Evolutionary conservation across 2,329 filamentous ascomycete genomes (phyloP).

Genomic region (Cryphonectria nitschkei): DNA sequence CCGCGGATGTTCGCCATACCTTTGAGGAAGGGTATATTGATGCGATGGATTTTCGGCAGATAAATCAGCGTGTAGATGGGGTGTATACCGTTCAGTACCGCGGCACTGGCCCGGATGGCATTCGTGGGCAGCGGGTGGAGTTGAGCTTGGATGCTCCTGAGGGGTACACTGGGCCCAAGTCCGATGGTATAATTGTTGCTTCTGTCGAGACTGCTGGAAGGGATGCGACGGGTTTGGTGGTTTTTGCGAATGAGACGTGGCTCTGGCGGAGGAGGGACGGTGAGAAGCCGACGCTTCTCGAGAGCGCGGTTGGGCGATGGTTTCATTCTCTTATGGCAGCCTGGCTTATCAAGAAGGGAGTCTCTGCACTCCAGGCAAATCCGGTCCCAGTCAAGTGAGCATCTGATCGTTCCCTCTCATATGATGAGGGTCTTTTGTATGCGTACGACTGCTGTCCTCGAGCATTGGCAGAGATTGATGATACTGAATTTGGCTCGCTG

Average conservation of each 20-base stretch:
- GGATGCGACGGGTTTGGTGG: neutral
- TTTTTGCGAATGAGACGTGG: conserved; percentile 19
- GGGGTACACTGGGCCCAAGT: conserved; percentile 3
- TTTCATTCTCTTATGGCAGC: conserved; percentile 22
- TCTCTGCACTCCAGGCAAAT: neutral
- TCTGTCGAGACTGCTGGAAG: conserved; percentile 11
- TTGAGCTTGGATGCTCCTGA: conserved; percentile 17
- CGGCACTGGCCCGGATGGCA: neutral
- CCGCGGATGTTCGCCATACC: neutral
- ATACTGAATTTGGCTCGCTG: neutral
- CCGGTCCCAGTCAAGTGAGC: neutral
- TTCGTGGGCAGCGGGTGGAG: conserved; percentile 12
- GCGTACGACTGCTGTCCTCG: neutral
- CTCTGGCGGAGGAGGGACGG: conserved; percentile 13
- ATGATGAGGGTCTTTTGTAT: neutral
- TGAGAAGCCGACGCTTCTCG: conserved; percentile 16
- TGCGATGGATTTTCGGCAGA: conserved; percentile 2
- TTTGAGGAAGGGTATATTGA: conserved; percentile 13
- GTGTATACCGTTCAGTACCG: conserved; percentile 22
- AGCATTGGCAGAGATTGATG: neutral
- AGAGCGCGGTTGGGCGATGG: conserved; percentile 16
- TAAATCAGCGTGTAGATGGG: conserved; percentile 14
- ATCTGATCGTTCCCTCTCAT: neutral
- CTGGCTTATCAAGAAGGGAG: conserved; percentile 19
- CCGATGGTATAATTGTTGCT: conserved; percentile 16